Percentiles rank a stretch among this genome's conserved stretches.
Conservation (phyloP, 306 rosid species). For the Alnus glutinosa region DNA sequence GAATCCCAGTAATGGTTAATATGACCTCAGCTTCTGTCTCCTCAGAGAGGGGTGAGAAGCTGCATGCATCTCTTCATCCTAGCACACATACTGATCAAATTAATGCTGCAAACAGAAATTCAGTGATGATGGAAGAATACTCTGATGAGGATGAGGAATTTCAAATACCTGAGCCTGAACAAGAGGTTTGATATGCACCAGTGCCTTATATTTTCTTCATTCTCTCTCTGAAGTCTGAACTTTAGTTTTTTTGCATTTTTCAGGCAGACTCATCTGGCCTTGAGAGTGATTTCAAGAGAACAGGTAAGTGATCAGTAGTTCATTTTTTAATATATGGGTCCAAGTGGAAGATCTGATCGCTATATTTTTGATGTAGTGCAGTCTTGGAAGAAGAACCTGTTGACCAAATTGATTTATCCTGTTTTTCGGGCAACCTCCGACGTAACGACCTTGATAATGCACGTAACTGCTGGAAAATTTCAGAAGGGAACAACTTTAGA, state of each 20-base stretch:
- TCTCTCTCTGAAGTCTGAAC: conserved; percentile 24
- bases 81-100: conserved; percentile 54
- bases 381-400: conserved; percentile 84
- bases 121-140: conserved; percentile 89
- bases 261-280: conserved; percentile 65
- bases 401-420: conserved; percentile 74
- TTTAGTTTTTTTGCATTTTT: conserved; percentile 17
- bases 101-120: conserved; percentile 69
- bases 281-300: conserved; percentile 59
- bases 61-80: conserved; percentile 54
- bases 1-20: conserved; percentile 99
- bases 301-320: conserved; percentile 46
- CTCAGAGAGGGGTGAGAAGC: conserved; percentile 64
- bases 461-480: conserved; percentile 95
- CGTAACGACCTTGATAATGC: conserved; percentile 75
- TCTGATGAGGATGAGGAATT: conserved; percentile 96
- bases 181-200: conserved; percentile 58
- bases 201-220: conserved; percentile 20
- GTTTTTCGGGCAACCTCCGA: conserved; percentile 82
- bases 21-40: conserved; percentile 85
- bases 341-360: conserved; percentile 31
- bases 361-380: conserved; percentile 42
- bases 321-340: conserved; percentile 5
- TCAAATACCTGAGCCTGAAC: conserved; percentile 88
- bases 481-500: conserved; percentile 94